Conservation (phyloP, 345 rosid species). For the Psidium guajava region DNA sequence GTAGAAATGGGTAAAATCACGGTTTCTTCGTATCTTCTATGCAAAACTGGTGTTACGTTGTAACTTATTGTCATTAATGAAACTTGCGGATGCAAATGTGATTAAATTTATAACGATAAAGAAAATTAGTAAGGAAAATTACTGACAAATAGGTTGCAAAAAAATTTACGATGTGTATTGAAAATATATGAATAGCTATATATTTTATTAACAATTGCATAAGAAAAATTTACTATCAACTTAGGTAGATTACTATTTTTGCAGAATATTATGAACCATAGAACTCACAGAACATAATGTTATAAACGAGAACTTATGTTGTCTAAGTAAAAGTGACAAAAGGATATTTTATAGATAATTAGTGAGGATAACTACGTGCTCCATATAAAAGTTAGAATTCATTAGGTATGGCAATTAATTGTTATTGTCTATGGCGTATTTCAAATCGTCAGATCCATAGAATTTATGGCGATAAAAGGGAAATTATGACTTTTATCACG, state of each 20-base stretch:
- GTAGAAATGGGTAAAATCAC: background rate
- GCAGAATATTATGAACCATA: background rate
- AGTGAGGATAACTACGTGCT: background rate
- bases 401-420: background rate
- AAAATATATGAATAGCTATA: background rate
- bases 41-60: background rate
- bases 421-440: background rate
- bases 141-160: no score
- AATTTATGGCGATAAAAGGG: background rate
- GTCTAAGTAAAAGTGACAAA: background rate
- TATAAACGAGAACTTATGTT: background rate
- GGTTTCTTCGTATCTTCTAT: background rate
- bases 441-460: background rate
- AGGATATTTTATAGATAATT: background rate
- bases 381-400: background rate
- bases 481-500: background rate
- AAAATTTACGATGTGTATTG: background rate
- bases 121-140: background rate
- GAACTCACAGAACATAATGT: background rate
- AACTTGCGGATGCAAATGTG: background rate
- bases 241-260: background rate
- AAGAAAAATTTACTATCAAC: background rate
- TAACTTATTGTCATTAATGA: background rate
- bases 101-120: no score
- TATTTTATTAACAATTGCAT: background rate